Percentiles rank a stretch among this genome's conserved stretches.
Evolutionary conservation across 2,329 filamentous ascomycete genomes (phyloP).

Genomic region (Colletotrichum tropicicola): DNA sequence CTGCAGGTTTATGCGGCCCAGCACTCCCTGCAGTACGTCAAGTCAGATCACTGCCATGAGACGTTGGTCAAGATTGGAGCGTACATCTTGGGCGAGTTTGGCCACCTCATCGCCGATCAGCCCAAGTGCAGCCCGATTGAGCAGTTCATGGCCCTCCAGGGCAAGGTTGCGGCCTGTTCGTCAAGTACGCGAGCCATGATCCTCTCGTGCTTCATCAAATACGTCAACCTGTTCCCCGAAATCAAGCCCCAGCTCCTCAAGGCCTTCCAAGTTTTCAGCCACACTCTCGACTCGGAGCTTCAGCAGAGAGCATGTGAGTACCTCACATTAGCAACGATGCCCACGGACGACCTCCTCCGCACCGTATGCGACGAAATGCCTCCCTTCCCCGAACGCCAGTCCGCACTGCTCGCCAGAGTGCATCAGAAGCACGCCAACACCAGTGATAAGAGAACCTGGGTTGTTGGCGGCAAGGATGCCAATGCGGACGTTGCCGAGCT

Average conservation of each 20-base stretch:
- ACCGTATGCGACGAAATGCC: slow-evolving; percentile 99
- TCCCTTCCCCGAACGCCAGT: slow-evolving; percentile 93
- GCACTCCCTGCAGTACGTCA: slow-evolving; percentile 91
- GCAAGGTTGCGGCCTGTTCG: slow-evolving; percentile 88
- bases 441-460: slow-evolving; percentile 96
- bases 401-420: slow-evolving; percentile 87
- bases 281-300: slow-evolving; percentile 92
- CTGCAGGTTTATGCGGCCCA: slow-evolving; percentile 96
- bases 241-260: slow-evolving; percentile 95
- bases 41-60: slow-evolving; percentile 93
- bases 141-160: slow-evolving; percentile 91
- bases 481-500: slow-evolving; percentile 85
- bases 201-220: slow-evolving; percentile 95
- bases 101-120: slow-evolving; percentile 93
- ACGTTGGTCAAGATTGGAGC: slow-evolving; percentile 97
- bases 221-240: slow-evolving; percentile 97
- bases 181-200: slow-evolving; percentile 93
- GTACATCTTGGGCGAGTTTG: slow-evolving; percentile 96
- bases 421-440: slow-evolving; percentile 95
- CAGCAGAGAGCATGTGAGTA: slow-evolving; percentile 98
- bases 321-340: slow-evolving; percentile 82
- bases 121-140: slow-evolving; percentile 95
- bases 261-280: slow-evolving; percentile 91
- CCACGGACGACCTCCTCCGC: slow-evolving; percentile 88
- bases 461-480: slow-evolving; percentile 95